Evolutionary conservation across 2,329 filamentous ascomycete genomes (phyloP).

Genomic region (Xylaria sp.): DNA sequence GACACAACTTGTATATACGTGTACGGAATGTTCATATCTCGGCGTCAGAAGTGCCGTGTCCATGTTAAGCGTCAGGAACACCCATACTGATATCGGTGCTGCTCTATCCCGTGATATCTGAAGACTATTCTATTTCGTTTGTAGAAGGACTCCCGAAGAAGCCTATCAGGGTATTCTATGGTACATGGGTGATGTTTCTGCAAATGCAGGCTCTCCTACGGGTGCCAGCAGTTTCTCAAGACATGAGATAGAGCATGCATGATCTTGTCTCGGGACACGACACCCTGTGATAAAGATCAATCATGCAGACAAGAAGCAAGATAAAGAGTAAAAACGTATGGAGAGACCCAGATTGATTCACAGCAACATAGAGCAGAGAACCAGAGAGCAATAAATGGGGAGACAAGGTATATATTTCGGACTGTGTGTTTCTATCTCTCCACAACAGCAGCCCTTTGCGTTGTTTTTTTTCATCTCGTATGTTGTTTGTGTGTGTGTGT

Average conservation of each 20-base stretch:
- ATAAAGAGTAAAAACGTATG: too few relatives aligned
- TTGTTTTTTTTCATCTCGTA: background rate
- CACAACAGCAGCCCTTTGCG: background rate
- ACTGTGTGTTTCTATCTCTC: background rate
- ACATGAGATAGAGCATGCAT: background rate
- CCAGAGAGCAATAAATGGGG: too few relatives aligned
- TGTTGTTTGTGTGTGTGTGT: background rate
- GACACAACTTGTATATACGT: conserved; percentile 14
- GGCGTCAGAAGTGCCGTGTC: conserved; percentile 1
- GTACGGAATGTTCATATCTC: conserved; percentile 7
- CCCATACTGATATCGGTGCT: background rate
- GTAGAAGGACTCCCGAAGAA: conserved; percentile 1
- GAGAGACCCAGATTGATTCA: too few relatives aligned
- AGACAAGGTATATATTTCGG: background rate
- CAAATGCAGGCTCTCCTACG: background rate
- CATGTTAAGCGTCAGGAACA: background rate
- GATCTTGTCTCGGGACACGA: too few relatives aligned
- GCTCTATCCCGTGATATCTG: background rate
- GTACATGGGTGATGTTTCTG: background rate
- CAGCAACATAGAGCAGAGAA: background rate
- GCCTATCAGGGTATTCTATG: background rate
- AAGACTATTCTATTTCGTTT: background rate
- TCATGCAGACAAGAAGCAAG: too few relatives aligned
- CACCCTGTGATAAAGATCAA: too few relatives aligned
- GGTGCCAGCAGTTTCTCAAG: background rate